phyloP scores from a whole-genome alignment of 768 basidiomycete genomes.

The Boletus subcaerulescens region DNA sequence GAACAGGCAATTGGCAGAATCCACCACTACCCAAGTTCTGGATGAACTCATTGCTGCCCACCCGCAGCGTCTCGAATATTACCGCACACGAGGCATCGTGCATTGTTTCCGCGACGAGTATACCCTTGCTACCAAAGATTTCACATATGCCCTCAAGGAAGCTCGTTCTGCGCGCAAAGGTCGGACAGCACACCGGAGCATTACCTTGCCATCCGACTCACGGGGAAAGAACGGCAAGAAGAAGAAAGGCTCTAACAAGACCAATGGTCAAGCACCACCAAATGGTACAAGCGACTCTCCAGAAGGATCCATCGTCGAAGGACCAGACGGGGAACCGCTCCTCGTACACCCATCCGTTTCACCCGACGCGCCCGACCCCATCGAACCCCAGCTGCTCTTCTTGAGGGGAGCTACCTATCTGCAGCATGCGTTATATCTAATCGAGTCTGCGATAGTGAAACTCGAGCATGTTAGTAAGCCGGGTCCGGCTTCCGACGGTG shows the following conservation, averaged over 20 bases:
- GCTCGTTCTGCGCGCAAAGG: constrained; percentile 69
- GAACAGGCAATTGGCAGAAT: constrained; percentile 78
- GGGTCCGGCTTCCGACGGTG: constrained; percentile 54
- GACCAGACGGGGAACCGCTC: constrained; percentile 47
- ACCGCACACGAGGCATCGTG: constrained; percentile 86
- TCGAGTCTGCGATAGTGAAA: constrained; percentile 68
- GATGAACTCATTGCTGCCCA: constrained; percentile 73
- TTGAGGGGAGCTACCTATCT: constrained; percentile 80
- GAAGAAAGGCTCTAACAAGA: constrained; percentile 47
- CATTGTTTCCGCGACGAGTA: constrained; percentile 88
- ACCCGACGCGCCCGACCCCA: constrained; percentile 79
- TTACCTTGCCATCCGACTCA: constrained; percentile 35
- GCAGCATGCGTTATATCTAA: constrained; percentile 70
- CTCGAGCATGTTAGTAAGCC: constrained; percentile 68
- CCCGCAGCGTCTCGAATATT: constrained; percentile 81
- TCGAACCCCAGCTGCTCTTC: constrained; percentile 83
- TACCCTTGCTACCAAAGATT: constrained; percentile 68
- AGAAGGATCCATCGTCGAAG: constrained; percentile 43
- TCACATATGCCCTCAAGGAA: constrained; percentile 78
- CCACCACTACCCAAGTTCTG: constrained; percentile 71
- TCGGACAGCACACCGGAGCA: constrained; percentile 50
- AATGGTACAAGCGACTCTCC: constrained; percentile 55
- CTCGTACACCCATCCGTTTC: constrained; percentile 69
- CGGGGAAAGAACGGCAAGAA: constrained; percentile 50
- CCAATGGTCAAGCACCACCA: constrained; percentile 65